These are phyloP conservation scores for Claviceps maximensis DNA, from an alignment of 2,329 filamentous ascomycete species.

Conservation along the genomic window DNA sequence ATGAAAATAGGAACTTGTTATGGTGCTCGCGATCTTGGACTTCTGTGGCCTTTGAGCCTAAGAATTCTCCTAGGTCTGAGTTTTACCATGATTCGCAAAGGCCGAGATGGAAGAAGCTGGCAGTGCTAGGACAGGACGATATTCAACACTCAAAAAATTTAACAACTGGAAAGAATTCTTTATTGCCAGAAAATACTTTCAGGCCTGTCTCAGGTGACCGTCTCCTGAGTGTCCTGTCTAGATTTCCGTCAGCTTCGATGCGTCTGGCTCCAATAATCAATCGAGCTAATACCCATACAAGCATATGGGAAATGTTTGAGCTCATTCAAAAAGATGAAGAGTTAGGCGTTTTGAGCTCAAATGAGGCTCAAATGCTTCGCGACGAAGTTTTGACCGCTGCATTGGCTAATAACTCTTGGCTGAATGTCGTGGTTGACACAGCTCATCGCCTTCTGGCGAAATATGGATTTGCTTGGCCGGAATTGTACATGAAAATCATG, in stretches of 20 bases:
- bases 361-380: constrained; percentile 15
- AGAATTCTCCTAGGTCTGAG: background rate
- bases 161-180: background rate
- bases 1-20: background rate
- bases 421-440: constrained; percentile 14
- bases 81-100: constrained; percentile 1
- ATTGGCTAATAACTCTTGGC: constrained; percentile 13
- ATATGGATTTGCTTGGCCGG: constrained; percentile 32
- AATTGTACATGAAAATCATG: constrained; percentile 34
- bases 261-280: constrained; percentile 9
- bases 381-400: constrained; percentile 19
- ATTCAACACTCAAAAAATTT: background rate
- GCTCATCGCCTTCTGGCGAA: constrained; percentile 22
- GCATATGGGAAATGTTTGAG: constrained; percentile 16
- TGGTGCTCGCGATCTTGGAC: background rate
- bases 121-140: constrained; percentile 9
- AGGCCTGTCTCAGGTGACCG: background rate
- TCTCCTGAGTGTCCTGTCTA: constrained; percentile 1
- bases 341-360: constrained; percentile 10
- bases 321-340: constrained; percentile 10
- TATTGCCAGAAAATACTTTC: background rate
- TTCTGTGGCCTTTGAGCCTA: background rate
- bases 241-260: constrained; percentile 11
- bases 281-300: constrained; percentile 11
- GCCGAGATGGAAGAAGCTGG: constrained; percentile 10